Base-by-base conservation (phyloP, 2,329 filamentous ascomycete genomes). In the Leptographium flavum region DNA sequence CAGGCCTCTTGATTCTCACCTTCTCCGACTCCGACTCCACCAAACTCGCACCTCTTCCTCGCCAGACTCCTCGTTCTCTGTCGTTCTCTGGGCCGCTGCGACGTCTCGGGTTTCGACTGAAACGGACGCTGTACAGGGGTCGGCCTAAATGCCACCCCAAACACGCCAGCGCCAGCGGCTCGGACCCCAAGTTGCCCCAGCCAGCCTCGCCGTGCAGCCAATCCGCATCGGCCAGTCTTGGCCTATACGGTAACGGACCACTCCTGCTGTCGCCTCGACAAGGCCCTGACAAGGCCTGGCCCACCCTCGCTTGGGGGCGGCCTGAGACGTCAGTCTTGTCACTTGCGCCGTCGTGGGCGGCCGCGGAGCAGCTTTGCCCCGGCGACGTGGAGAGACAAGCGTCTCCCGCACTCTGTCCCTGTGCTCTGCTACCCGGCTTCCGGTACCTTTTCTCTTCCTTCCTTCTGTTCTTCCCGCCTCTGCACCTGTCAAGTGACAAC, bases 71-170 rank as follows among this genome's bases (percentile, higher is more conserved):
- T 37, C 9, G 15, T n/a, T 8, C 21, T 15, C 19, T 9, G 11
- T 3, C 19, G 27, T 15, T 22, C 27, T 40, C 27, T 19, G 15
- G 19, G 23, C 15, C 14, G 23, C 38, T 35, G 51, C 50, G 51
- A 71, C 67, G 55, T 56, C 55, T 60, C 56, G 54, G 54, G 66
- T 70, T 69, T 70, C 68, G 66, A 51, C 55, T 63, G 62, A 68
- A 65, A 69, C 66, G 42, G 56, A 51, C 30, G 50, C 45, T 40
- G 40, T 54, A 49, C 54, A 45, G 49, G 56, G 59, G 53, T 47
- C 50, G 53, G 54, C 55, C 51, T 3, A 14, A n/a, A n/a, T n/a
- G 19, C 21, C 22, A 30, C 33, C 33, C 33, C 6, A 19, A 52
- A 45, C 47, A 38, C 42, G 44, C n/a, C 41, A 19, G n/a, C 30